These are phyloP conservation scores for Globisporangium carolinianum DNA, from an alignment of 352 stramenopile species.

Conservation along the genomic window DNA sequence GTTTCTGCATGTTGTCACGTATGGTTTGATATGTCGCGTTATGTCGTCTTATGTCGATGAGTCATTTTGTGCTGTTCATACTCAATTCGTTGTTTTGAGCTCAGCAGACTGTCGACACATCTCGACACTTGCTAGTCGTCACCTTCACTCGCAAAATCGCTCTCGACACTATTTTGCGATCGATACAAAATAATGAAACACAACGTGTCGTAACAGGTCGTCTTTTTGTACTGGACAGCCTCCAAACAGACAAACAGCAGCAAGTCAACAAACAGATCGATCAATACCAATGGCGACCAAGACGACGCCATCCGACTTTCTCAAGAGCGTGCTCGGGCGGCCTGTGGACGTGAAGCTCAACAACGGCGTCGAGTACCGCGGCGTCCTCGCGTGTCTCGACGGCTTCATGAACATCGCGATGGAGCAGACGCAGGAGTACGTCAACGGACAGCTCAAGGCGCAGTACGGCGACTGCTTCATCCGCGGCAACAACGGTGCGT, in stretches of 20 bases:
- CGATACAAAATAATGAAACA: too few relatives aligned
- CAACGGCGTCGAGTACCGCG: slow-evolving; percentile 98
- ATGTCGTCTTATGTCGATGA: too few relatives aligned
- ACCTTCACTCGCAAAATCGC: too few relatives aligned
- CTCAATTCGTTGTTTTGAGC: too few relatives aligned
- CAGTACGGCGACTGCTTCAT: slow-evolving; percentile 99
- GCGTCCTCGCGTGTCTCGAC: slow-evolving; percentile 98
- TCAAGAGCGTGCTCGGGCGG: slow-evolving; percentile 91
- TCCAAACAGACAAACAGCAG: slow-evolving; percentile 7
- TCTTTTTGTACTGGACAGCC: too few relatives aligned
- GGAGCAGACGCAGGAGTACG: slow-evolving; percentile 99
- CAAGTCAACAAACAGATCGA: slow-evolving; percentile 15
- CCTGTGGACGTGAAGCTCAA: slow-evolving; percentile 99
- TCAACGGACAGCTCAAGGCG: slow-evolving; percentile 97
- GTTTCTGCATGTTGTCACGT: too few relatives aligned
- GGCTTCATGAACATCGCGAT: slow-evolving; percentile 99
- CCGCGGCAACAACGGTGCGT: slow-evolving; percentile 97
- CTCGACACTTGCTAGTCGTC: too few relatives aligned
- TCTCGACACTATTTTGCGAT: too few relatives aligned
- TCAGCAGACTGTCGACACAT: too few relatives aligned
- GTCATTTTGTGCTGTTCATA: too few relatives aligned
- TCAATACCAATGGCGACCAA: slow-evolving; percentile 24
- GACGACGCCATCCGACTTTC: slow-evolving; percentile 89
- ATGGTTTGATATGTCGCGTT: too few relatives aligned
- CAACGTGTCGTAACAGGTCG: too few relatives aligned